A percentile compares a stretch with the other conserved stretches of the same genome.
Evolutionary conservation across 257 asterid genomes (phyloP).

Genomic region (Nicotiana tabacum): DNA sequence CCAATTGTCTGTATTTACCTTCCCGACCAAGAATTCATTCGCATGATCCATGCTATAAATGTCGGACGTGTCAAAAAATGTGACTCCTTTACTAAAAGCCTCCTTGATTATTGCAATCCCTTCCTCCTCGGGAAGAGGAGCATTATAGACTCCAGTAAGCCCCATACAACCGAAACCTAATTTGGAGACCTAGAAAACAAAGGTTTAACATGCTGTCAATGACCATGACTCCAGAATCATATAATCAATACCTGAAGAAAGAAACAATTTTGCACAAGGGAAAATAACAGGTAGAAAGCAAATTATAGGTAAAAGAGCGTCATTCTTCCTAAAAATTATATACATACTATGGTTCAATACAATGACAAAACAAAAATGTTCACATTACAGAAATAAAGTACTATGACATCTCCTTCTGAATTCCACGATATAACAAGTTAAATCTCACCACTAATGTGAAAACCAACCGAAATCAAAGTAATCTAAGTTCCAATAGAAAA

Average conservation of each 20-base stretch:
- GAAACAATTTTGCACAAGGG: neutral
- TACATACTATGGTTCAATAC: neutral
- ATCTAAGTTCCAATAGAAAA: neutral
- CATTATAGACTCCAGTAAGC: slow-evolving; percentile 42
- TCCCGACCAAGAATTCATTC: slow-evolving; percentile 43
- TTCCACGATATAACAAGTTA: neutral
- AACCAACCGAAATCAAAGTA: neutral
- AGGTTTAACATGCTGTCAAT: neutral
- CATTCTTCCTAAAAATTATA: neutral
- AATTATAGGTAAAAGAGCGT: neutral
- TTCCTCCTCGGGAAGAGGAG: slow-evolving; percentile 42
- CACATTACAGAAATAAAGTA: neutral
- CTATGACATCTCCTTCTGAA: neutral
- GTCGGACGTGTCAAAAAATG: slow-evolving; percentile 45
- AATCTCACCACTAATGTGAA: neutral
- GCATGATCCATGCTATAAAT: slow-evolving; percentile 37
- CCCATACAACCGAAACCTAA: slow-evolving; percentile 68
- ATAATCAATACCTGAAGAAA: neutral
- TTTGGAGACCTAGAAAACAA: slow-evolving; percentile 39
- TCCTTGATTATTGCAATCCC: slow-evolving; percentile 45
- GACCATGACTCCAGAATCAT: neutral
- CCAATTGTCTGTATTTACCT: slow-evolving; percentile 23
- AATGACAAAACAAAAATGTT: neutral
- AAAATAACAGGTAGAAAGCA: neutral
- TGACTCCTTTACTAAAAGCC: slow-evolving; percentile 40